A percentile compares a stretch with the other conserved stretches of the same genome.
Evolutionary conservation across 306 rosid genomes (phyloP).

Genomic region (Potentilla sterilis): DNA sequence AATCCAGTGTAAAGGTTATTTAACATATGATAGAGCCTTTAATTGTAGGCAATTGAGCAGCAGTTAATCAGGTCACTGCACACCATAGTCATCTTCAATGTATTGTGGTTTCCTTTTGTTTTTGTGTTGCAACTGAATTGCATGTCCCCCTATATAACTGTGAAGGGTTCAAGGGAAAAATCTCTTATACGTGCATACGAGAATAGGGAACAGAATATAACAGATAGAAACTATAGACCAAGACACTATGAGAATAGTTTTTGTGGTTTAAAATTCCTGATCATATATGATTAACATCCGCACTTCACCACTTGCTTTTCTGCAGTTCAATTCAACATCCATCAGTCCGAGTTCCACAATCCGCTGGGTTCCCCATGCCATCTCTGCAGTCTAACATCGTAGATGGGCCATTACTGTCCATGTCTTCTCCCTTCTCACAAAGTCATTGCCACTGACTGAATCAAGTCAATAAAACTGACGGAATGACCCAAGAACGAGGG

Average conservation of each 20-base stretch:
- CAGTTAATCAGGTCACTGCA: not conserved
- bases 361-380: slow-evolving; percentile 65
- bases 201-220: not conserved
- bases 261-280: not conserved
- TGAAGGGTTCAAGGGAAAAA: not conserved
- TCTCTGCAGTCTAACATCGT: slow-evolving; percentile 77
- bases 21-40: not conserved
- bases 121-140: not conserved
- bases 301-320: not conserved
- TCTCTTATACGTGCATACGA: not conserved
- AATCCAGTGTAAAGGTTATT: not conserved
- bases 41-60: not conserved
- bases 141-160: not conserved
- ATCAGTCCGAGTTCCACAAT: slow-evolving; percentile 54
- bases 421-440: slow-evolving; percentile 61
- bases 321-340: slow-evolving; percentile 69
- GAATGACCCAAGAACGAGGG: not conserved
- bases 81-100: not conserved
- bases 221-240: not conserved
- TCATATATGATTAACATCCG: slow-evolving; percentile 7
- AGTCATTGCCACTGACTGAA: slow-evolving; percentile 56
- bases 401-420: slow-evolving; percentile 55
- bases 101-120: not conserved
- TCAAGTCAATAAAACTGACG: not conserved
- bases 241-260: not conserved